Percentiles rank a stretch among this genome's conserved stretches.
phyloP scores from a whole-genome alignment of 441 rosid species.

The Adansonia rubrostipa region DNA sequence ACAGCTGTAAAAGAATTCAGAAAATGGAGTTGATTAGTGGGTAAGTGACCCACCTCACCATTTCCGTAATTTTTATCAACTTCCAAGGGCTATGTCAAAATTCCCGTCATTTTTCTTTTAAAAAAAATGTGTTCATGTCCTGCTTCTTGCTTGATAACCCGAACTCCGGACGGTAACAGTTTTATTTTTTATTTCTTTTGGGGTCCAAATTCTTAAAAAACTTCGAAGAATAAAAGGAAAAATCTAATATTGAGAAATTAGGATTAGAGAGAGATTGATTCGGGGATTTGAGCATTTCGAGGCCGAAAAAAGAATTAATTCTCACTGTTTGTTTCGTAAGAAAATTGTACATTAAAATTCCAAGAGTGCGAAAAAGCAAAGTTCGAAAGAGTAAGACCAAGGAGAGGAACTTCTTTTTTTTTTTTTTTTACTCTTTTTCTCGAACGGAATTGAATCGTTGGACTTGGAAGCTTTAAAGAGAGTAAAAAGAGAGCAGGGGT shows the following conservation, averaged over 20 bases:
- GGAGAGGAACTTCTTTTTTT: background rate
- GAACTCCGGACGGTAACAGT: background rate
- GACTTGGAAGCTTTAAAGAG: constrained; percentile 22
- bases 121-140: background rate
- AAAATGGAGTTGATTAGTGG: no score
- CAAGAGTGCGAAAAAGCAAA: constrained; percentile 13
- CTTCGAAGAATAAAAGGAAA: background rate
- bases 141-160: background rate
- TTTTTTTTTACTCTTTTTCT: background rate
- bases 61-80: constrained; percentile 26
- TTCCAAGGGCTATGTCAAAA: background rate
- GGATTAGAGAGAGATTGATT: constrained; percentile 15
- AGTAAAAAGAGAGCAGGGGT: constrained; percentile 6
- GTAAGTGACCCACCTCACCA: background rate
- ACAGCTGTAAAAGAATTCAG: constrained; percentile 29
- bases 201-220: background rate
- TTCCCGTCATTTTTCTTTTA: background rate
- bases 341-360: background rate
- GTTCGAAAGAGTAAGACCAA: constrained; percentile 2
- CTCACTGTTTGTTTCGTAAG: background rate
- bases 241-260: background rate
- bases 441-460: constrained; percentile 26
- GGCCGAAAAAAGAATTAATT: constrained; percentile 14
- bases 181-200: background rate
- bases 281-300: constrained; percentile 28